Evolutionary conservation across 805 yeast species (phyloP).

Genomic region (Pichia nakasei): DNA sequence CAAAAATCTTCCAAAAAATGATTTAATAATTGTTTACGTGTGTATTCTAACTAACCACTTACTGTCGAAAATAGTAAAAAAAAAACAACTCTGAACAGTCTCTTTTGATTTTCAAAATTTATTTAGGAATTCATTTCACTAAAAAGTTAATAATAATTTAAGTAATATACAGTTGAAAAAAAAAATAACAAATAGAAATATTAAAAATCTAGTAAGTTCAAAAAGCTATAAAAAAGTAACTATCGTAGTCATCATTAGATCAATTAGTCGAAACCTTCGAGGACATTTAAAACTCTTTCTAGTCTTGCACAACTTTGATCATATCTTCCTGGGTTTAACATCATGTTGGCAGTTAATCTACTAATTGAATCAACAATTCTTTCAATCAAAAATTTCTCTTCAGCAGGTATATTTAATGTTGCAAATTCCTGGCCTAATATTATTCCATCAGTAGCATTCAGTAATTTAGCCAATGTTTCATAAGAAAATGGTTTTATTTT

Average conservation of each 20-base stretch:
- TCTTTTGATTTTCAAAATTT: too few species aligned
- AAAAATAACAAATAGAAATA: neutral
- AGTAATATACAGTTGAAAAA: too few species aligned
- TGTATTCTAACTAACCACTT: too few species aligned
- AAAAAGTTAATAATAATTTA: too few species aligned
- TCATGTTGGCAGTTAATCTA: constrained; percentile 84
- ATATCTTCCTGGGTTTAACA: constrained; percentile 70
- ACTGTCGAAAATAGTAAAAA: too few species aligned
- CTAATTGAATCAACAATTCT: constrained; percentile 80
- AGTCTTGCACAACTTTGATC: constrained; percentile 73
- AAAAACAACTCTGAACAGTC: too few species aligned
- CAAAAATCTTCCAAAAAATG: constrained; percentile 27
- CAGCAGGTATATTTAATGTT: constrained; percentile 59
- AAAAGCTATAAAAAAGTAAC: neutral
- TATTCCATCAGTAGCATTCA: constrained; percentile 53
- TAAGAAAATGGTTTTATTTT: constrained; percentile 28
- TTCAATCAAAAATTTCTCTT: constrained; percentile 74
- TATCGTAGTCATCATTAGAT: neutral
- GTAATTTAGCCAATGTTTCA: constrained; percentile 39
- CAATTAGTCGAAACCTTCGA: constrained; percentile 61
- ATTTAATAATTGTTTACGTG: too few species aligned
- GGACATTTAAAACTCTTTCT: constrained; percentile 71
- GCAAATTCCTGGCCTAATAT: constrained; percentile 65
- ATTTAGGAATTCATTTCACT: too few species aligned
- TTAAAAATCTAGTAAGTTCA: neutral